Percentiles rank a stretch among this genome's conserved stretches.
Conservation (phyloP, 257 asterid genomes). For the Scutellaria minor region DNA sequence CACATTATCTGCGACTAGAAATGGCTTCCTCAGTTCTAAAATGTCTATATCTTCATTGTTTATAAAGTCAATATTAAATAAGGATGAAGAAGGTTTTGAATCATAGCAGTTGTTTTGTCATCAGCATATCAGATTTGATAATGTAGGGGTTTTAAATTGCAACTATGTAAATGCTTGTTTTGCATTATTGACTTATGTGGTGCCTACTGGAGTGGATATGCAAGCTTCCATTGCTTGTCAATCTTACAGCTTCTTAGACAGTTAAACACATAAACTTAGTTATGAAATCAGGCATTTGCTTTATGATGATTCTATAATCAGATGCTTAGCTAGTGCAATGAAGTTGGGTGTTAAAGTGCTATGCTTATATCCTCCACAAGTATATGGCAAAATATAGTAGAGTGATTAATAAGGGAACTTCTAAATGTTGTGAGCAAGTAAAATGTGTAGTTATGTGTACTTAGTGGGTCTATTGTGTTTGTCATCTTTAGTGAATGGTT, state of each 20-base stretch:
- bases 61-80: neutral
- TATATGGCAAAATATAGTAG: neutral
- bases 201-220: conserved; percentile 7
- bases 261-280: neutral
- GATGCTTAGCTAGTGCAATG: conserved; percentile 21
- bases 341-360: neutral
- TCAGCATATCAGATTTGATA: conserved; percentile 12
- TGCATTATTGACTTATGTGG: neutral
- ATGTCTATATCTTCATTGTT: neutral
- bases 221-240: conserved; percentile 9
- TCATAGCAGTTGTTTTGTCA: neutral
- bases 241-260: neutral
- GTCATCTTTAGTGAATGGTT: conserved; percentile 3
- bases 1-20: neutral
- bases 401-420: neutral
- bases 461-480: conserved; percentile 11
- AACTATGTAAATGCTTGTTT: neutral
- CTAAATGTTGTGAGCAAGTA: conserved; percentile 15
- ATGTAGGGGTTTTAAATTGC: conserved; percentile 6
- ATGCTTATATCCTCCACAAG: neutral
- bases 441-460: neutral
- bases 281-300: conserved; percentile 22
- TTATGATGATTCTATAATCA: neutral
- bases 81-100: conserved; percentile 4
- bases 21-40: conserved; percentile 14